Base-by-base conservation (phyloP, 164 flowering plant species). In the Cinnamomum micranthum region DNA sequence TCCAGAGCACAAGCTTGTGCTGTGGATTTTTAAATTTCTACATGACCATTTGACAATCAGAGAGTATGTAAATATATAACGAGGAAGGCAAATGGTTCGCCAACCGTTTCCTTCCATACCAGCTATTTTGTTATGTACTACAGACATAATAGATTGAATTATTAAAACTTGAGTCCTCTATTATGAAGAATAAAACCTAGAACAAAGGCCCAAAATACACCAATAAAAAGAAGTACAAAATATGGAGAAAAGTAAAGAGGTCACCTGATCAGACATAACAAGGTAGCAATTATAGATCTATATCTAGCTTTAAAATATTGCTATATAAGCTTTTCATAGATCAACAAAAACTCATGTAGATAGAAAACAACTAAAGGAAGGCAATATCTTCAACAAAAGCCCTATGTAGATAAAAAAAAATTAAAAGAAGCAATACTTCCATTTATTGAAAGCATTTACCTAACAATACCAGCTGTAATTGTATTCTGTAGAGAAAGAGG, bases 401-500 rank as follows among this genome's bases (percentile, higher is more conserved):
- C 35, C 17, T 7, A 41, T 25, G 0, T 23, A 65, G 14, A 23
- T 65, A 17, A 7, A 65, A 65, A 64, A 2, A 0, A n/a, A 63
- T 23, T 63, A 63, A 63, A 0, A 2, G 31, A 28, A 14, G 24
- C 17, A n/a, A 65, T 24, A 23, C 14, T 28, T 35, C 24, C 23
- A 70, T 23, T 50, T 33, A 23, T 65, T 31, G 11, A 23, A 31
- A 59, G 22, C 7, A 51, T 1, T 6, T 80, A 93, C 99, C 99
- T 95, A 50, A 95, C 89, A 76, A 90, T 92, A 78, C 99, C 99
- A 77, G 97, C 92, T 59, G 99, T 95, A n/a, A 95, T 73, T 0
- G 99, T 93, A 79, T 95, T 95, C 80, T 95, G 99, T 74, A 95
- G 89, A 68, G 97, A 89, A 70, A 88, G 96, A 3, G 99, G 99